Evolutionary conservation across 2,329 filamentous ascomycete genomes (phyloP).

Genomic region (Karstenula rhodostoma): DNA sequence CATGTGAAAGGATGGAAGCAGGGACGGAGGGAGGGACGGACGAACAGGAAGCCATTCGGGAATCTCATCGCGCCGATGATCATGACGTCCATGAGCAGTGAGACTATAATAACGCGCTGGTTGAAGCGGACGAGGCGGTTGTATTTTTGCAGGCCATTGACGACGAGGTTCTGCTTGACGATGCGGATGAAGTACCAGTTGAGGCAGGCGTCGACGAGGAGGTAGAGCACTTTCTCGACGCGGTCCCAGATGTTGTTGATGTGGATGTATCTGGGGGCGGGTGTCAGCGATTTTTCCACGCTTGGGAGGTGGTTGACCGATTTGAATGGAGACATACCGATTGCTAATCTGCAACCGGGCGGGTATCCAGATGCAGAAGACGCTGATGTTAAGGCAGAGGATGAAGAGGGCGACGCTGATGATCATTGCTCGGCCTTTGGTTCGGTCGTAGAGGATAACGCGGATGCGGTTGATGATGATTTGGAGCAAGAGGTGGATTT

Average conservation of each 20-base stretch:
- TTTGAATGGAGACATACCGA: slow-evolving; percentile 20
- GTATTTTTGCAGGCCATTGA: slow-evolving; percentile 61
- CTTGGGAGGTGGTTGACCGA: too few species aligned
- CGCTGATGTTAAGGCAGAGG: slow-evolving; percentile 46
- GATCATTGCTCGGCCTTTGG: slow-evolving; percentile 43
- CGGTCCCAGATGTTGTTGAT: slow-evolving; percentile 52
- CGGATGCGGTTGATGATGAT: slow-evolving; percentile 52
- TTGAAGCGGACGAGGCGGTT: slow-evolving; percentile 60
- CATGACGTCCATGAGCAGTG: slow-evolving; percentile 59
- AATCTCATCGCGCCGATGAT: slow-evolving; percentile 59
- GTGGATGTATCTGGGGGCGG: slow-evolving; percentile 30
- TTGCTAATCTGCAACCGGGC: slow-evolving; percentile 43
- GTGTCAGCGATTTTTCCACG: slow-evolving; percentile 8
- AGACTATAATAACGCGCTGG: slow-evolving; percentile 58
- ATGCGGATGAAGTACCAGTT: slow-evolving; percentile 52
- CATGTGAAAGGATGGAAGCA: not conserved
- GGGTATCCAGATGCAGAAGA: slow-evolving; percentile 53
- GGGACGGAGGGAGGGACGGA: too few species aligned
- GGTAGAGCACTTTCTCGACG: slow-evolving; percentile 48
- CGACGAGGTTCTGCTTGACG: slow-evolving; percentile 57
- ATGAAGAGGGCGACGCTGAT: slow-evolving; percentile 47
- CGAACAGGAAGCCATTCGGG: slow-evolving; percentile 54
- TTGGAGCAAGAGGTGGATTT: slow-evolving; percentile 48
- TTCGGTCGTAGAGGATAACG: slow-evolving; percentile 43
- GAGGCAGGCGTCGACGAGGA: slow-evolving; percentile 45